phyloP scores from a whole-genome alignment of 768 basidiomycete genomes.

The Tephrocybe rancida region DNA sequence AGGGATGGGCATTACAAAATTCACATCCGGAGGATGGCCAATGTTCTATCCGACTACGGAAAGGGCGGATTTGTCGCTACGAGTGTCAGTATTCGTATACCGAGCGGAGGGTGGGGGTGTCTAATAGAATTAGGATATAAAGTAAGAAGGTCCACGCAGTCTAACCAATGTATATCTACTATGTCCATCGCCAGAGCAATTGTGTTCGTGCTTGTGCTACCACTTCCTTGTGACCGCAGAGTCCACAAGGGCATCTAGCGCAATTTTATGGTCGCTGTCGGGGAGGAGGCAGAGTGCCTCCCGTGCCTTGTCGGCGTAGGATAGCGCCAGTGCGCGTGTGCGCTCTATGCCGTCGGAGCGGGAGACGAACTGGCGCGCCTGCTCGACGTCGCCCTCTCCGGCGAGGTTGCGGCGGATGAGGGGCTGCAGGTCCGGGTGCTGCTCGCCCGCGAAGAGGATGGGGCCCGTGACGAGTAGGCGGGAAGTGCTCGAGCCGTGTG shows the following conservation, averaged over 20 bases:
- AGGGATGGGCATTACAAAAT: too few relatives aligned
- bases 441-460: slow-evolving; percentile 83
- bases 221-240: slow-evolving; percentile 64
- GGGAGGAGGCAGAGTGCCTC: slow-evolving; percentile 72
- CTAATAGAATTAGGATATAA: neutral
- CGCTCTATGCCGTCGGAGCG: slow-evolving; percentile 76
- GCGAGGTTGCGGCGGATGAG: slow-evolving; percentile 82
- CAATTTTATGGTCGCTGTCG: slow-evolving; percentile 76
- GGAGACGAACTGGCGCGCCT: slow-evolving; percentile 59
- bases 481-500: slow-evolving; percentile 27
- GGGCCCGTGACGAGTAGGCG: slow-evolving; percentile 72
- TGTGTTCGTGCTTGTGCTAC: slow-evolving; percentile 22
- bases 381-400: slow-evolving; percentile 76
- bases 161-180: neutral
- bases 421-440: slow-evolving; percentile 73
- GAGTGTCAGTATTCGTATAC: too few relatives aligned
- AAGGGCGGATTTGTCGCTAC: too few relatives aligned
- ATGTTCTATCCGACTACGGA: too few relatives aligned
- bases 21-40: too few relatives aligned
- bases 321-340: slow-evolving; percentile 73
- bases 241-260: slow-evolving; percentile 73
- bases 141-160: neutral
- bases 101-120: neutral
- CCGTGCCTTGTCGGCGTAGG: slow-evolving; percentile 77
- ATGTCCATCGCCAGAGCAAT: neutral